phyloP scores from a whole-genome alignment of 108 stramenopile species.

The Fragilariopsis cylindrus region DNA sequence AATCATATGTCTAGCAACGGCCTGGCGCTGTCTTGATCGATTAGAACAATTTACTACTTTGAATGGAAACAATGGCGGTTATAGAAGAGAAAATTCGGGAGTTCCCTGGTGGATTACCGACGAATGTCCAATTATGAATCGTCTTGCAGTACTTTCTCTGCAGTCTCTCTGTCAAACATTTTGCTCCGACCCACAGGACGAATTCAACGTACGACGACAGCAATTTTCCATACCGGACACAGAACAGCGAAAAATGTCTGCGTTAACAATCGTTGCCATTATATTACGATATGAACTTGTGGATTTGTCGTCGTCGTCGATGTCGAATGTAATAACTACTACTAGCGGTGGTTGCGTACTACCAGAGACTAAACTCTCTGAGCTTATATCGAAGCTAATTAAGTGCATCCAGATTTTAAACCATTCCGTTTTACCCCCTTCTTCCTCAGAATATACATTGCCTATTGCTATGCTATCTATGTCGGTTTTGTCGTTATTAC shows the following conservation, averaged over 20 bases:
- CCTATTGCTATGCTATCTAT: conserved; percentile 21
- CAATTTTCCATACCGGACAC: too few relatives aligned
- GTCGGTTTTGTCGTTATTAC: conserved; percentile 28
- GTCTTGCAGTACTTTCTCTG: not conserved
- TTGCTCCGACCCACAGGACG: not conserved
- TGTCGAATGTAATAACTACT: not conserved
- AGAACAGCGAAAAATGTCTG: not conserved
- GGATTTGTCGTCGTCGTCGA: not conserved
- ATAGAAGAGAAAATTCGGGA: not conserved
- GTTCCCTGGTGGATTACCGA: conserved; percentile 11
- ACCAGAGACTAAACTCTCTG: not conserved
- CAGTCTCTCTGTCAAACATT: not conserved
- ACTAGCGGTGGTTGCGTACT: not conserved
- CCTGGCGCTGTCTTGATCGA: conserved; percentile 11
- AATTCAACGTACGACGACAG: not conserved
- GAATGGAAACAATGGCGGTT: not conserved
- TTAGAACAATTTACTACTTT: not conserved
- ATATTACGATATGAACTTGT: not conserved
- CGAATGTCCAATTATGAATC: not conserved
- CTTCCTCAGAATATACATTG: conserved; percentile 17
- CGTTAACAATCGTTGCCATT: not conserved
- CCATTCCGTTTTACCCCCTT: conserved; percentile 2
- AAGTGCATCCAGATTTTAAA: conserved; percentile 5
- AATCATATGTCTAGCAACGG: conserved; percentile 2
- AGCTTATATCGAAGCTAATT: conserved; percentile 15